phyloP scores from a whole-genome alignment of 1,284 basidiomycete species.

The Acaromyces ingoldii region DNA sequence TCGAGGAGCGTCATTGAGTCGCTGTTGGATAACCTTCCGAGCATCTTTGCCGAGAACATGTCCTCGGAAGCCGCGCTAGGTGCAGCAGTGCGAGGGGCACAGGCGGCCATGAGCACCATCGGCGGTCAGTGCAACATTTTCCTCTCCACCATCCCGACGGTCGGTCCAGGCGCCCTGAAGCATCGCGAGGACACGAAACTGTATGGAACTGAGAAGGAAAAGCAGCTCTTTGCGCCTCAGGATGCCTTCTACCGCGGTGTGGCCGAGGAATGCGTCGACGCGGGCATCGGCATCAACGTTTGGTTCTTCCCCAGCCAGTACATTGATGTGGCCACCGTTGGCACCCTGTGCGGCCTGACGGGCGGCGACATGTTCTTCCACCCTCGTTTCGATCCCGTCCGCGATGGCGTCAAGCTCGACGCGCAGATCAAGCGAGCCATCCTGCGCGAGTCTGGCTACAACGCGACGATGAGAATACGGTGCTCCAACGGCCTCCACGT shows the following conservation, averaged over 20 bases:
- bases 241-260: constrained; percentile 73
- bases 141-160: constrained; percentile 69
- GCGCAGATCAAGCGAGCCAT: constrained; percentile 71
- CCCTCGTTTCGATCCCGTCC: constrained; percentile 72
- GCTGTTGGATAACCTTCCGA: constrained; percentile 65
- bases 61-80: constrained; percentile 67
- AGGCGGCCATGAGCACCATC: constrained; percentile 67
- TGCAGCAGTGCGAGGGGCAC: constrained; percentile 61
- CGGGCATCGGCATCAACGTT: constrained; percentile 83
- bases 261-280: constrained; percentile 80
- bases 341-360: constrained; percentile 64
- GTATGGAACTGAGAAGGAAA: constrained; percentile 88
- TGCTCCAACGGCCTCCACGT: constrained; percentile 79
- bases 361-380: constrained; percentile 94
- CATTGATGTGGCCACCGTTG: constrained; percentile 80
- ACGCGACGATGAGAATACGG: constrained; percentile 74
- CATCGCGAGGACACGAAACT: constrained; percentile 64
- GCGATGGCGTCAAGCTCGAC: constrained; percentile 65
- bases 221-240: constrained; percentile 69
- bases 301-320: constrained; percentile 79
- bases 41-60: constrained; percentile 60
- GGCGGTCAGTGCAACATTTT: constrained; percentile 86
- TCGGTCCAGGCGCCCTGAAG: constrained; percentile 69
- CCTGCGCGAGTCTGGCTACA: constrained; percentile 71
- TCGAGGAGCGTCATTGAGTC: constrained; percentile 64